A percentile compares a stretch with the other conserved stretches of the same genome.
Evolutionary conservation across 345 rosid species (phyloP).

Genomic region (Murraya paniculata): DNA sequence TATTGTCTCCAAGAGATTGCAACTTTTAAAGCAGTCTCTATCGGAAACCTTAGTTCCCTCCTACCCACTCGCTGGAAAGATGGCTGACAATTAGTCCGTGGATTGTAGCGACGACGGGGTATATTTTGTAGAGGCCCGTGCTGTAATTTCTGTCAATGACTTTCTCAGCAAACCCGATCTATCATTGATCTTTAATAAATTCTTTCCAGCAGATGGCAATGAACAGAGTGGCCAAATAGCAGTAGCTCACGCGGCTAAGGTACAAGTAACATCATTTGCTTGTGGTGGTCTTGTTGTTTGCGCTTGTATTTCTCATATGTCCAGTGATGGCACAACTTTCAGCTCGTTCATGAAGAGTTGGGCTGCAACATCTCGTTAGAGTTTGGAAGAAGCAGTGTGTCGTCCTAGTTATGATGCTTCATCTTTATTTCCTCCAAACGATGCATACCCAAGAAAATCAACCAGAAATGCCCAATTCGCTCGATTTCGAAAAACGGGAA

Average conservation of each 20-base stretch:
- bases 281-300: conserved; percentile 53
- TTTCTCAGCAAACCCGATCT: conserved; percentile 10
- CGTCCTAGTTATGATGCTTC: conserved; percentile 37
- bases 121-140: conserved; percentile 18
- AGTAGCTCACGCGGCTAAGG: conserved; percentile 4
- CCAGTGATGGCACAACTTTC: conserved; percentile 41
- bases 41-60: conserved; percentile 20
- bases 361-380: conserved; percentile 17
- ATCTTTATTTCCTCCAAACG: conserved; percentile 21
- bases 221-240: neutral
- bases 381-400: conserved; percentile 3
- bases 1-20: neutral
- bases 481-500: neutral
- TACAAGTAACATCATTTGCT: neutral
- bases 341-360: conserved; percentile 38
- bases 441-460: neutral
- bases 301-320: conserved; percentile 34
- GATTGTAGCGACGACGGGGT: conserved; percentile 26
- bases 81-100: conserved; percentile 9
- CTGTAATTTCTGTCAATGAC: neutral
- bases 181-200: neutral
- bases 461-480: neutral
- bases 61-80: conserved; percentile 23
- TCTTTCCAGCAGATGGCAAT: neutral
- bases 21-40: conserved; percentile 6